These are phyloP conservation scores for Paraphoma chrysanthemicola DNA, from an alignment of 2,329 filamentous ascomycete species.

Conservation along the genomic window DNA sequence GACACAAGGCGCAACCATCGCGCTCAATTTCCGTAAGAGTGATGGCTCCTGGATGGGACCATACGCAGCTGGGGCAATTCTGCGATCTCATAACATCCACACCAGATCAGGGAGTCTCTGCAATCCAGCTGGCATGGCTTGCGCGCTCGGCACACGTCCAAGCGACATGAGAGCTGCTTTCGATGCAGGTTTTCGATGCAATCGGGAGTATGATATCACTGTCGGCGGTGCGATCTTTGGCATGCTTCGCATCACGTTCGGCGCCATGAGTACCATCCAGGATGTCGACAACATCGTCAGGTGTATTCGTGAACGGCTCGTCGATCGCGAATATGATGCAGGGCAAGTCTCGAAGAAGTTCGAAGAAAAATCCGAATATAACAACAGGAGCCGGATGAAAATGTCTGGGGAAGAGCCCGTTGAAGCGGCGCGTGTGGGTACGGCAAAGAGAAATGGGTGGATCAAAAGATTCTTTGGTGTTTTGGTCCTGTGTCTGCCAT, in stretches of 20 bases:
- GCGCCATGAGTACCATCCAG: constrained; percentile 65
- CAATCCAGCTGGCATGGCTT: constrained; percentile 60
- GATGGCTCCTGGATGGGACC: constrained; percentile 64
- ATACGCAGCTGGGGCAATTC: constrained; percentile 64
- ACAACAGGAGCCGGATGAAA: no score
- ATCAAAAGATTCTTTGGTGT: no score
- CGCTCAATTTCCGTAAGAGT: constrained; percentile 66
- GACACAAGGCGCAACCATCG: constrained; percentile 67
- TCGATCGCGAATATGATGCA: not conserved
- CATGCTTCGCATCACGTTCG: constrained; percentile 67
- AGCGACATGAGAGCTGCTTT: constrained; percentile 63
- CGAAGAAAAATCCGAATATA: not conserved
- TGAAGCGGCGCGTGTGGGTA: no score
- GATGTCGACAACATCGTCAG: constrained; percentile 56
- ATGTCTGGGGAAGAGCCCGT: no score
- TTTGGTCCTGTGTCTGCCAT: no score
- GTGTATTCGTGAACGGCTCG: not conserved
- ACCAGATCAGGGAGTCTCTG: constrained; percentile 66
- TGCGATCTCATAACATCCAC: constrained; percentile 64
- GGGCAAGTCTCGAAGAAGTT: not conserved
- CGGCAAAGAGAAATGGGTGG: no score
- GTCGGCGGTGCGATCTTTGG: constrained; percentile 62
- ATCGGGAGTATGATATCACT: constrained; percentile 61
- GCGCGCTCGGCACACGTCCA: constrained; percentile 57
- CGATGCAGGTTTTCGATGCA: constrained; percentile 65